Evolutionary conservation across 129 eudicot genomes (phyloP), one percentile per base, ranked within the genome.

Genomic region (Flaveria linearis): DNA sequence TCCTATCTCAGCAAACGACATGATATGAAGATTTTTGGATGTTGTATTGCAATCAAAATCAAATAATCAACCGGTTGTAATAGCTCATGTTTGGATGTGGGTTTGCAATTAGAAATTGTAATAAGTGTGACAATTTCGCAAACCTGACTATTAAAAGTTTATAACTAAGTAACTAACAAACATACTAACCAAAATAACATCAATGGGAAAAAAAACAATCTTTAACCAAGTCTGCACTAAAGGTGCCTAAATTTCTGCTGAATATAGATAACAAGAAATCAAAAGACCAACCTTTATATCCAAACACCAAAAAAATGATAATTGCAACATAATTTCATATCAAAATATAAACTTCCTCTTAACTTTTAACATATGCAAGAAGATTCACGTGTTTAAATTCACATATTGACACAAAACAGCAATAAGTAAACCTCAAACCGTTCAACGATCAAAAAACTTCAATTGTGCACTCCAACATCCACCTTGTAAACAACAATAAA

Each of bases 1-100:
- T 75, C 79, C 17, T 22, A 0, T 25, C 71, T 42, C 66, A 74
- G 30, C 58, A 10, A 20, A 23, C 20, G 42, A 20, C 56, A 74
- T 18, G 14, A 22, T 3, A 15, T 43, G 51, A 69, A 10, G 22
- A 10, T 6, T 5, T 68, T 13, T 39, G 1, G 2, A 67, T 9
- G 45, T 64, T 12, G 11, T 25, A 13, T 61, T 13, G 28, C 68
- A 23, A 61, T 26, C 68, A 56, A 12, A 11, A 61, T 26, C 18
- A 56, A 12, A 51, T 15, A 51, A 15, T 51, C 1, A 15, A 51
- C 20, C 28, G 18, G 18, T 25, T 25, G 33, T 57, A 22, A 23
- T 8, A 9, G 14, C 30, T 23, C 23, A 28, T 57, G 36, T 22
- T 57, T 20, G 30, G 33, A 7, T 57, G 30, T 20, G 23, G 23